Base-by-base conservation (phyloP, 1,284 basidiomycete genomes). In the Sanguinoderma infundibulare region DNA sequence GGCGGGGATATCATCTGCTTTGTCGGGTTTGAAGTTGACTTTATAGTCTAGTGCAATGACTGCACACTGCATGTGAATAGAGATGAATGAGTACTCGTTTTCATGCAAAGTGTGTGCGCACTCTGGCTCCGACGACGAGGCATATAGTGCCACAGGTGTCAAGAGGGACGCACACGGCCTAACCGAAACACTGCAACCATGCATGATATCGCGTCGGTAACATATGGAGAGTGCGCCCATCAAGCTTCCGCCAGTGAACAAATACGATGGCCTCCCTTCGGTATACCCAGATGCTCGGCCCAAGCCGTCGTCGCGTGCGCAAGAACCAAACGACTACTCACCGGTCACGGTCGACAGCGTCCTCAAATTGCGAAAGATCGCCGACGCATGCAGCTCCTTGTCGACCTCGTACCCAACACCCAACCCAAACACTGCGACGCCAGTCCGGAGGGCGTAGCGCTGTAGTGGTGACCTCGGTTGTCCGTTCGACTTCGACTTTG, bases 41-140 rank as follows among this genome's bases (percentile, higher is more conserved):
- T 96, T 96, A 78, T 95, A 93, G 72, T 94, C 91, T 59, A 86
- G 62, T 4, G 89, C 88, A 47, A 92, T 89, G 57, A 85, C 68
- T 6, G 82, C 78, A 65, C 89, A 90, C 88, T 89, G 57, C 24
- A 53, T 51, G n/a, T 39, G 47, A 24, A 32, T 22, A 28, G 38
- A 24, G 8, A n/a, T 39, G 14, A 26, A 15, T 47, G 5, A 26
- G 38, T n/a, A n/a, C n/a, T n/a, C n/a, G n/a, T n/a, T n/a, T n/a
- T 28, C 17, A 56, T 17, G 15, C 22, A 6, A 28, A 28, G 20
- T n/a, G 30, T 55, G 53, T 20, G 15, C n/a, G n/a, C n/a, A n/a
- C n/a, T 17, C 17, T 30, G 6, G 34, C 20, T 20, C 2, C 12
- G 17, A 22, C 44, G 5, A 49, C 30, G 26, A 22, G 17, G 14